Evolutionary conservation across 2,329 filamentous ascomycete species (phyloP).

Genomic region (Xylariaceae sp.): DNA sequence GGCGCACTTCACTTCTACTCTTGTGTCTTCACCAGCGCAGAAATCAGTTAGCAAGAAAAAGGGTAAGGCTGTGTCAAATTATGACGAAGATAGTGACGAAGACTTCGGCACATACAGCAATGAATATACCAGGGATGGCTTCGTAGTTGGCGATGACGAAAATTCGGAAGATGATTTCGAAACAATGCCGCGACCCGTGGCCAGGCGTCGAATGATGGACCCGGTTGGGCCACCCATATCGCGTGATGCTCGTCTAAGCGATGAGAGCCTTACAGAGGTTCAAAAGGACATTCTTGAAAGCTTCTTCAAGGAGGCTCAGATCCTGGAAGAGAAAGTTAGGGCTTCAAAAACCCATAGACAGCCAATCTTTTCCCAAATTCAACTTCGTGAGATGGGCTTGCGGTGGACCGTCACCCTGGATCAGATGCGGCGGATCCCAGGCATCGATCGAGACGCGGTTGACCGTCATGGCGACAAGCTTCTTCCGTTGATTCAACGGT

Average conservation of each 20-base stretch:
- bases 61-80: conserved; percentile 42
- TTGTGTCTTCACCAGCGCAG: conserved; percentile 61
- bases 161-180: conserved; percentile 56
- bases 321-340: conserved; percentile 66
- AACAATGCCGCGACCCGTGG: conserved; percentile 43
- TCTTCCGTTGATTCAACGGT: conserved; percentile 61
- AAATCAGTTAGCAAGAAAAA: conserved; percentile 46
- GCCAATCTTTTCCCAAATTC: conserved; percentile 70
- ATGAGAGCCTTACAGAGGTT: conserved; percentile 57
- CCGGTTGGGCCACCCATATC: conserved; percentile 65
- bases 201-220: conserved; percentile 47
- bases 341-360: conserved; percentile 62
- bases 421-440: conserved; percentile 68
- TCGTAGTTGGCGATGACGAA: conserved; percentile 47
- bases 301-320: conserved; percentile 70
- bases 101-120: conserved; percentile 47
- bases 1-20: conserved; percentile 48
- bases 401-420: conserved; percentile 67
- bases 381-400: conserved; percentile 77
- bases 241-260: conserved; percentile 59
- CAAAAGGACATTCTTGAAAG: conserved; percentile 68
- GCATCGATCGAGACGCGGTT: conserved; percentile 69
- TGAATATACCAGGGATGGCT: conserved; percentile 53
- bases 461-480: conserved; percentile 66
- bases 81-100: conserved; percentile 48